Base-by-base conservation (phyloP, 2,329 filamentous ascomycete genomes). In the Nothopassalora personata region DNA sequence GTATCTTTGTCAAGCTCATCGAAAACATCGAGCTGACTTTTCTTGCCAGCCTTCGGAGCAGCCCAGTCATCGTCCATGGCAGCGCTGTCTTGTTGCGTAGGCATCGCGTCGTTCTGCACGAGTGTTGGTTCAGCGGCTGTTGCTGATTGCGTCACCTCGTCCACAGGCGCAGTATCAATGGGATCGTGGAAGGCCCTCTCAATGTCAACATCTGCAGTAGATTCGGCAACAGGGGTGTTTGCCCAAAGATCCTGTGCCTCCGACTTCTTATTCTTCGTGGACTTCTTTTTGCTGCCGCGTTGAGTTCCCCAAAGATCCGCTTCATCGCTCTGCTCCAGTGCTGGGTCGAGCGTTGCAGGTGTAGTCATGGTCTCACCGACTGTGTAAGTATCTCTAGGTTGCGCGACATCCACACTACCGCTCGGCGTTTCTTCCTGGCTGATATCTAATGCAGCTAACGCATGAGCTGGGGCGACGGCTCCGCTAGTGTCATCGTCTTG, bases 201-300 rank as follows among this genome's bases (percentile, higher is more conserved):
- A n/a, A 10, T 34, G 9, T 1, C 10, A 10, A 9, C 11, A 51
- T 15, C 28, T 15, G 30, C 27, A 34, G 3, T 34, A 33, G 30
- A 1, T 15, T 30, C 28, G 8, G 8, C 28, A 23, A 10, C 13
- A 4, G 18, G 8, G 10, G 19, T 28, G 9, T 49, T 19, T 28
- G 46, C 19, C 46, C 18, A 49, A 28, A 19, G 18, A 13, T 28
- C 46, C 13, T 27, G 8, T 27, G 23, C 34, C 49, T 31, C 34
- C n/a, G 49, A 51, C 27, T 34, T 50, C 47, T 50, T 51, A 28
- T 51, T 34, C 49, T 51, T 51, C 48, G 64, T 68, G 49, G 59
- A 59, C 53, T 62, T 68, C 46, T 62, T 64, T 50, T 64, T 63
- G 31, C 36, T 59, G 28, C 39, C 39, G 8, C 49, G 33, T 33